These are phyloP conservation scores for Torulaspora delbrueckii DNA, from an alignment of 805 yeast genomes.

Conservation along the genomic window DNA sequence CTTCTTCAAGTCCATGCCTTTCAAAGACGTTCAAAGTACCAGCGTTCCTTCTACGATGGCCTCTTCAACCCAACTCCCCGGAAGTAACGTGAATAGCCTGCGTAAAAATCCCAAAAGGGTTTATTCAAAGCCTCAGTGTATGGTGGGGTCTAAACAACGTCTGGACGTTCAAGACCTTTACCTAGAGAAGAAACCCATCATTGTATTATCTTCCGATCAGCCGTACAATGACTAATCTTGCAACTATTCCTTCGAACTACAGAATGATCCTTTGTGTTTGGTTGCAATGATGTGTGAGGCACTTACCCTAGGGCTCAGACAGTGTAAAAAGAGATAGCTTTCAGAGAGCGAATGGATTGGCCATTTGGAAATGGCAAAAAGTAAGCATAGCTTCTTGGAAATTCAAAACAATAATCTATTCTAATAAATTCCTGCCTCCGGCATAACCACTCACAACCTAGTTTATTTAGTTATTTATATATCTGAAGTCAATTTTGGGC, in stretches of 20 bases:
- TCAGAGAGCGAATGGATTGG: no score
- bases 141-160: slow-evolving; percentile 4
- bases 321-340: no score
- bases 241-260: neutral
- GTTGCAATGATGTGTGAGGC: neutral
- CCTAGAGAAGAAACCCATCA: neutral
- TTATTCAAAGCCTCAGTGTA: slow-evolving; percentile 3
- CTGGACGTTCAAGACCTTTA: slow-evolving; percentile 5
- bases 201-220: neutral
- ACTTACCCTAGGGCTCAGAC: no score
- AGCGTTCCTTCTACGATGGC: neutral
- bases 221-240: neutral
- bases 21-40: neutral
- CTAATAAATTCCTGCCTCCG: no score
- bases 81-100: neutral
- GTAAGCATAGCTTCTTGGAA: no score
- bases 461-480: no score
- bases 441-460: no score
- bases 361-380: no score
- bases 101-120: neutral
- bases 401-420: no score
- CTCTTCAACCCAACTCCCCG: neutral
- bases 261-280: neutral
- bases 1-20: neutral
- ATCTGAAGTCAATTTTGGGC: no score